phyloP scores from a whole-genome alignment of 1,284 basidiomycete genomes.

The Boletellus sp. region DNA sequence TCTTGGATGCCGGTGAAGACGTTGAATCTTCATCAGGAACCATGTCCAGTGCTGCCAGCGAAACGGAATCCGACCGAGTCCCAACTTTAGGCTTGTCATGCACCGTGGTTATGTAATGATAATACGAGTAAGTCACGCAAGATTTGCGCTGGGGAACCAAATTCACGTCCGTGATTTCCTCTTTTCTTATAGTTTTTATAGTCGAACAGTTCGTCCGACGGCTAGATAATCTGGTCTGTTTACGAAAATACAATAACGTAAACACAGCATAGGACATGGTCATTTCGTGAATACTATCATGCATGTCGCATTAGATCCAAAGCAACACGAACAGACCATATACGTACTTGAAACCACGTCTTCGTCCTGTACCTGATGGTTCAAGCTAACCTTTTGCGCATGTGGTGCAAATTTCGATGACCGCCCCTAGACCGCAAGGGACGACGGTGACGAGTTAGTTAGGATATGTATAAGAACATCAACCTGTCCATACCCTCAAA shows the following conservation, averaged over 20 bases:
- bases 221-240: background rate
- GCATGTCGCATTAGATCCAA: background rate
- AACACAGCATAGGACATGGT: background rate
- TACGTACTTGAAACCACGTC: constrained; percentile 89
- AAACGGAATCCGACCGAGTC: no score
- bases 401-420: constrained; percentile 90
- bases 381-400: constrained; percentile 89
- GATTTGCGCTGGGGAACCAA: no score
- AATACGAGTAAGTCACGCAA: no score
- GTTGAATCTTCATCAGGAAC: background rate
- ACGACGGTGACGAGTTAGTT: constrained; percentile 6
- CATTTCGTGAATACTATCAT: constrained; percentile 41
- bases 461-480: constrained; percentile 20
- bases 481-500: constrained; percentile 20
- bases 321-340: background rate
- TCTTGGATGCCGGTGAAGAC: background rate
- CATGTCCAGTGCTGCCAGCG: constrained; percentile 8
- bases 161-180: no score
- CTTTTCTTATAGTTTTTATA: background rate
- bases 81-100: no score
- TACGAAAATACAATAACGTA: background rate
- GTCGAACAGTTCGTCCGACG: background rate
- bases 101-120: background rate
- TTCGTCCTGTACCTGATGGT: constrained; percentile 87
- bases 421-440: constrained; percentile 57